phyloP scores from a whole-genome alignment of 106 monocot genomes.

The Amphibolis antarctica region DNA sequence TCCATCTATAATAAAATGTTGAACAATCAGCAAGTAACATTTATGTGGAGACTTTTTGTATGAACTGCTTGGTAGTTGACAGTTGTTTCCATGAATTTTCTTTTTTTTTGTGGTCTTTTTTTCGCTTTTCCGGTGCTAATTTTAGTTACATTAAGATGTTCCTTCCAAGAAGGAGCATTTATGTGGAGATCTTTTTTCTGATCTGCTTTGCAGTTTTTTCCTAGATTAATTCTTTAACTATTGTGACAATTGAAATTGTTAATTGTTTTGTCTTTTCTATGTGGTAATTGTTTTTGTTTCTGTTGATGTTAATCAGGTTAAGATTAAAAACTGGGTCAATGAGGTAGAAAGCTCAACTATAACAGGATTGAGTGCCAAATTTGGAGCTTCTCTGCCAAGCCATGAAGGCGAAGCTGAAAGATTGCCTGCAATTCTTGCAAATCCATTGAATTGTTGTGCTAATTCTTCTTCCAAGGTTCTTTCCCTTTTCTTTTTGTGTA shows the following conservation, averaged over 20 bases:
- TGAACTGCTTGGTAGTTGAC: too few species aligned
- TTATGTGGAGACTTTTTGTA: too few species aligned
- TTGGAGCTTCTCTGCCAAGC: conserved; percentile 57
- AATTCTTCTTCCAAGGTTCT: conserved; percentile 60
- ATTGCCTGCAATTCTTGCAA: conserved; percentile 49
- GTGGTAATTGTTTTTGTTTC: conserved; percentile 11
- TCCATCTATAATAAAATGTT: too few species aligned
- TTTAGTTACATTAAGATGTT: background rate
- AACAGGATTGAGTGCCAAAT: conserved; percentile 80
- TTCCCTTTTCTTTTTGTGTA: background rate
- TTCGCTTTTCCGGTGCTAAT: background rate
- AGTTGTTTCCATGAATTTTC: too few species aligned
- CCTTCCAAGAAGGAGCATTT: background rate
- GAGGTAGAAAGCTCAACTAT: conserved; percentile 39
- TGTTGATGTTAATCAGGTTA: conserved; percentile 38
- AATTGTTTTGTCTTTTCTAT: too few species aligned
- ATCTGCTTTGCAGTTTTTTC: background rate
- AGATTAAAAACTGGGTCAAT: conserved; percentile 79
- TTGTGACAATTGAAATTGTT: background rate
- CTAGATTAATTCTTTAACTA: background rate
- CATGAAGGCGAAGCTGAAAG: conserved; percentile 43
- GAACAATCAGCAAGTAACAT: too few species aligned
- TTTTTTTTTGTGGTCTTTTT: too few species aligned
- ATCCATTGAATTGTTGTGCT: conserved; percentile 71
- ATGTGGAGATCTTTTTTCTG: background rate